phyloP scores from a whole-genome alignment of 169 alveolate species.

The Eimeria sp. region DNA sequence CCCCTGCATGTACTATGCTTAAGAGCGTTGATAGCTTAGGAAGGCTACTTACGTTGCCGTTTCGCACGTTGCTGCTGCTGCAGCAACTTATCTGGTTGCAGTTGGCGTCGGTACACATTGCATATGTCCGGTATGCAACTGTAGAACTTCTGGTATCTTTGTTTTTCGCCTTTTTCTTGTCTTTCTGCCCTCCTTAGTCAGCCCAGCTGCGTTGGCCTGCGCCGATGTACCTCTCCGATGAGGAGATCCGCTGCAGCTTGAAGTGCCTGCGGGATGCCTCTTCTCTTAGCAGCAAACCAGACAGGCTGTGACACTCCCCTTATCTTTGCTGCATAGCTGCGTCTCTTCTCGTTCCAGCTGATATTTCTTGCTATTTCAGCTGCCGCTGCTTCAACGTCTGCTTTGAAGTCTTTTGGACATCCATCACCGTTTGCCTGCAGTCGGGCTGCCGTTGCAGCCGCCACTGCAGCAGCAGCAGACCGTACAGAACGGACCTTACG shows the following conservation, averaged over 20 bases:
- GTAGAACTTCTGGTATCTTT: not conserved
- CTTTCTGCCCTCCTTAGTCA: not conserved
- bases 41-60: not conserved
- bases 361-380: slow-evolving; percentile 51
- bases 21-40: not conserved
- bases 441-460: slow-evolving; percentile 63
- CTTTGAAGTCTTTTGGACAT: not conserved
- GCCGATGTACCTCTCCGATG: slow-evolving; percentile 23
- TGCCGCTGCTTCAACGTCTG: slow-evolving; percentile 54
- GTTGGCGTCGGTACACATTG: not conserved
- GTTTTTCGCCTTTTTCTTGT: not conserved
- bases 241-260: slow-evolving; percentile 56
- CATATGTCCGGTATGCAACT: not conserved
- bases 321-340: slow-evolving; percentile 65
- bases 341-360: slow-evolving; percentile 62
- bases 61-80: not conserved
- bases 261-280: slow-evolving; percentile 68
- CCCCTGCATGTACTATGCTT: not conserved
- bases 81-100: not conserved
- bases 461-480: slow-evolving; percentile 61
- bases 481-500: slow-evolving; percentile 22
- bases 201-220: not conserved
- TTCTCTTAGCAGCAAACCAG: slow-evolving; percentile 71
- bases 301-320: slow-evolving; percentile 61
- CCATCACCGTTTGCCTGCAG: slow-evolving; percentile 3